Conservation (phyloP, 164 flowering plant genomes). For the Vitis labrusca region DNA sequence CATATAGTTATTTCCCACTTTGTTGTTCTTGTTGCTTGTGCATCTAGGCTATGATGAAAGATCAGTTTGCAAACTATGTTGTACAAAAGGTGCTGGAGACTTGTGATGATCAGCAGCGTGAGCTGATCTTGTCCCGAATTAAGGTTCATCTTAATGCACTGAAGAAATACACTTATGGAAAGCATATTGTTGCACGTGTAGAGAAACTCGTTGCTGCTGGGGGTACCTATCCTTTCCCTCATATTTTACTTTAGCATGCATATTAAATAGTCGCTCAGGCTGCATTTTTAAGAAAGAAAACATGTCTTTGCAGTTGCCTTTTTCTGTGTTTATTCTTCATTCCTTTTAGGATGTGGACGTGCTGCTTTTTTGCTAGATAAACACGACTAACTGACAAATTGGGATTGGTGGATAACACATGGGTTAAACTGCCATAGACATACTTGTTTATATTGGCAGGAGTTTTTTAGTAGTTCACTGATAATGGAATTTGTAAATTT, state of each 20-base stretch:
- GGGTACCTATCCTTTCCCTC: conserved; percentile 36
- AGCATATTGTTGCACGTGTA: conserved; percentile 92
- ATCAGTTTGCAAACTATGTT: conserved; percentile 91
- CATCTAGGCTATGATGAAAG: conserved; percentile 89
- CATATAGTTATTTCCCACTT: not conserved
- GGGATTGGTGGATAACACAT: not conserved
- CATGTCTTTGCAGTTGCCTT: not conserved
- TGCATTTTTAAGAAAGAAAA: not conserved
- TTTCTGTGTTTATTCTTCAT: not conserved
- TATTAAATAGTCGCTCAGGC: too few relatives aligned
- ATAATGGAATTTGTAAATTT: too few relatives aligned
- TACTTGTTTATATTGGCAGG: not conserved
- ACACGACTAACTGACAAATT: not conserved
- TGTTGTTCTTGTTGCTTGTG: not conserved
- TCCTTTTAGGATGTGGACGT: not conserved
- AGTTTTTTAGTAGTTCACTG: not conserved
- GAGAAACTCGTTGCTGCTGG: conserved; percentile 93
- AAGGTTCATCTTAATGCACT: conserved; percentile 82
- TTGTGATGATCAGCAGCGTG: conserved; percentile 84
- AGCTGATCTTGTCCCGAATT: conserved; percentile 70
- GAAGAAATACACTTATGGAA: conserved; percentile 94
- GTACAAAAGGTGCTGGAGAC: conserved; percentile 91
- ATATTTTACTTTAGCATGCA: not conserved
- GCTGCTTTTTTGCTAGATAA: not conserved
- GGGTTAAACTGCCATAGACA: not conserved